Percentiles rank a stretch among this genome's conserved stretches.
Conservation (phyloP, 768 basidiomycete species). For the Mycena indigotica region DNA sequence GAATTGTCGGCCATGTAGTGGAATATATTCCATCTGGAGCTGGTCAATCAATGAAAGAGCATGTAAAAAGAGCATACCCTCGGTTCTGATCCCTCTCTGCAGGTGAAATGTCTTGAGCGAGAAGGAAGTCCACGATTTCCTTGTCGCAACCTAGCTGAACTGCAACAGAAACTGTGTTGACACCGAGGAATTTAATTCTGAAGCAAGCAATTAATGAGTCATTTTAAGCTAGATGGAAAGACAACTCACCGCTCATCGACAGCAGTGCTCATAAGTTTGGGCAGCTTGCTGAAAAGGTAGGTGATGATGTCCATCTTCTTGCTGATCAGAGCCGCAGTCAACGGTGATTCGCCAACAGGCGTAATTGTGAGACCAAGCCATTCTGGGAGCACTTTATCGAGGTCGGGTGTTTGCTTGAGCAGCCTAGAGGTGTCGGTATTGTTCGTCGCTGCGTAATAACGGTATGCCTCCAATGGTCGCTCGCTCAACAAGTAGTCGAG, state of each 20-base stretch:
- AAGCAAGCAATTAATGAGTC: slow-evolving; percentile 3
- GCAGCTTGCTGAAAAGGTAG: slow-evolving; percentile 44
- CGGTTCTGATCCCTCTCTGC: slow-evolving; percentile 41
- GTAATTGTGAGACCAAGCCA: slow-evolving; percentile 55
- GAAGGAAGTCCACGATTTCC: slow-evolving; percentile 51
- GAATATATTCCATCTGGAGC: slow-evolving; percentile 56
- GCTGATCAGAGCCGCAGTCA: slow-evolving; percentile 46
- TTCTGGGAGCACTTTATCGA: slow-evolving; percentile 45
- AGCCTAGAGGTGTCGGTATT: slow-evolving; percentile 45
- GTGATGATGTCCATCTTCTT: slow-evolving; percentile 44
- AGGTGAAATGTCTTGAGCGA: slow-evolving; percentile 48
- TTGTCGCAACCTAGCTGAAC: slow-evolving; percentile 31
- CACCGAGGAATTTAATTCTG: slow-evolving; percentile 49
- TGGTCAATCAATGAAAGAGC: neutral
- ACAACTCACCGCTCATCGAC: slow-evolving; percentile 46
- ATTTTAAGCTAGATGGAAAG: neutral
- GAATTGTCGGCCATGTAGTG: slow-evolving; percentile 47
- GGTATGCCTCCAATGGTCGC: slow-evolving; percentile 52
- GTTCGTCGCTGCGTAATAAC: slow-evolving; percentile 46
- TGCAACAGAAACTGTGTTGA: slow-evolving; percentile 49
- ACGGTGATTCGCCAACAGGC: slow-evolving; percentile 52
- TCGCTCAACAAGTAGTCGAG: slow-evolving; percentile 52
- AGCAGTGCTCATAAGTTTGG: slow-evolving; percentile 42
- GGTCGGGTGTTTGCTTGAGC: slow-evolving; percentile 39
- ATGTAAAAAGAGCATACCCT: slow-evolving; percentile 39